Base-by-base conservation (phyloP, 768 basidiomycete species). In the Phanerodontia chrysosporium region DNA sequence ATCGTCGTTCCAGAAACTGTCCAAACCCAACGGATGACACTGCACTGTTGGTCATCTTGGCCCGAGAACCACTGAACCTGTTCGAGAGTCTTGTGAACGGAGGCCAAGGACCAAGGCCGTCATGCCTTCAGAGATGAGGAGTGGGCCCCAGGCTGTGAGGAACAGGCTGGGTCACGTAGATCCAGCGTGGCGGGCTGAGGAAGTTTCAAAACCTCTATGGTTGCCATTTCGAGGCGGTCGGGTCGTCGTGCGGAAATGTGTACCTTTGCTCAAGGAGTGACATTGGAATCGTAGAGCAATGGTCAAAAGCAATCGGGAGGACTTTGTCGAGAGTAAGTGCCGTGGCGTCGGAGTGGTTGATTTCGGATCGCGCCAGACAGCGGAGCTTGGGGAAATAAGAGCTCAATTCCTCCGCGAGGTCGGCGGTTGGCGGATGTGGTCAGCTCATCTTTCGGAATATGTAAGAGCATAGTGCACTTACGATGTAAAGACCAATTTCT, bases 1-100 rank as follows among this genome's bases (percentile, higher is more conserved):
- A 32, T 51, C 39, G 1, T 27, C 36, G 13, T 48, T 22, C 35
- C 48, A n/a, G 5, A 49, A 36, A 64, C 45, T 55, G 48, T 62
- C 64, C 60, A 64, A 13, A 36, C 7, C 61, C 60, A 62, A 7
- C 49, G 45, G n/a, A 18, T 28, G 29, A 42, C 49, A 13, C 32
- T 13, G 8, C 12, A 21, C 25, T 42, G 29, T n/a, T 44, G 49
- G 4, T 16, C 45, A 25, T 35, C 32, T 13, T 35, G 32, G 7
- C 32, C 32, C 7, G 57, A 39, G 54, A 46, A 60, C 63, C 63
- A 64, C 24, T 62, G 58, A 22, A 66, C 12, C 39, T 60, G 25
- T 45, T 62, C 61, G 48, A 66, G 52, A 2, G 61, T 3, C n/a
- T 27, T 14, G 51, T 35, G 32, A 6, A 13, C 6, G 6, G 32